Base-by-base conservation (phyloP, 2,329 filamentous ascomycete genomes). In the Nigrospora osmanthi region DNA sequence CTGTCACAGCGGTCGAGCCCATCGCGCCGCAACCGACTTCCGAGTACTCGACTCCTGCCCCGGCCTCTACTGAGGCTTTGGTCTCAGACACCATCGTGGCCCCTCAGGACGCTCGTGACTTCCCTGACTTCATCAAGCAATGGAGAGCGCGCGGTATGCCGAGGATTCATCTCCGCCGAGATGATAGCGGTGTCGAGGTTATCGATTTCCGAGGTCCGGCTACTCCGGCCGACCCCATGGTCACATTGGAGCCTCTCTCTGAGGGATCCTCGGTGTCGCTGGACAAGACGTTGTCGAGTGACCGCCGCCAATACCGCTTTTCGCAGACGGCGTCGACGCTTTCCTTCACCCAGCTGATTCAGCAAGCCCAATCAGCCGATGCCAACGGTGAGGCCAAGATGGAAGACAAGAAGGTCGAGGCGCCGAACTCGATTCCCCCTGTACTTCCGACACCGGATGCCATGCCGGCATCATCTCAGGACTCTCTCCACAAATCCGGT, bases 111-210 rank as follows among this genome's bases (percentile, higher is more conserved):
- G 47, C 49, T 4, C 51, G 54, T 34, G 54, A 59, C 23, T 50
- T 60, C 35, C 51, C 58, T 15, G 44, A 49, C 3, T 61, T 60
- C 39, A 50, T 60, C 23, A 48, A 54, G 13, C 39, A 57, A 37
- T 59, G 58, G 58, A 54, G 54, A 34, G 39, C 42, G 34, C 49
- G 53, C 14, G 58, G 56, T 13, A 58, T 53, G 46, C 58, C 59
- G 17, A 53, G 49, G 37, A 56, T 61, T 36, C 50, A 54, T 23
- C 42, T 58, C 2, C 47, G 56, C 42, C 54, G 51, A 15, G 49
- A 60, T 46, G 45, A 44, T 4, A 46, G 54, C 3, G 54, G 52
- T 15, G 45, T 47, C 12, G 56, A 59, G 48, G 51, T 60, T 5
- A 49, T 61, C 19, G 58, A 61, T 38, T 54, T 61, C 30, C 38